Base-by-base conservation (phyloP, 345 rosid genomes). In the Moricandia moricandioides region DNA sequence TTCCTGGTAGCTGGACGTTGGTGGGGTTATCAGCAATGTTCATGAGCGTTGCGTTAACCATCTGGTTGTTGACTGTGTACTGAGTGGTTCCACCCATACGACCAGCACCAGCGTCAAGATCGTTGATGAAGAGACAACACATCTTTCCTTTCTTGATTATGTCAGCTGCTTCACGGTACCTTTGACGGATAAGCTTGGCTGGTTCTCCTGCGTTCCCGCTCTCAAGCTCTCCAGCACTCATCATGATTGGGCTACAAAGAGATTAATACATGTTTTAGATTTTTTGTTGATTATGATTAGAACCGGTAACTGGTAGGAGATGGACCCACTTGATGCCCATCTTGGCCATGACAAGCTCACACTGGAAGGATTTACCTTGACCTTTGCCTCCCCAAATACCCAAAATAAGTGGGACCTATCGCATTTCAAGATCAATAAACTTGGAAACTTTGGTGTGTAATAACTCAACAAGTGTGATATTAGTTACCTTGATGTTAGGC, bases 381-480 rank as follows among this genome's bases (percentile, higher is more conserved):
- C 97, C 99, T 82, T 95, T 95, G 81, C 99, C 99, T 89, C 97
- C 99, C 99, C 99, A 95, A 1, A 95, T 64, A 82, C 99, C 99
- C 85, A 95, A 86, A 69, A 95, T 95, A 65, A 95, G 91, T 67
- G 99, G 97, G 86, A 95, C 78, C 98, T 94, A 73, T 33, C 16
- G 45, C 37, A 64, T 78, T 57, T 69, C 47, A 69, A 65, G 43
- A 43, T 56, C 4, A 26, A 18, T n/a, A 33, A 10, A 68, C 51
- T 14, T 63, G 52, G 67, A 74, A 47, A 8, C 1, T 31, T 58
- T 66, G 49, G 2, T 47, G 76, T 47, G 62, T 47, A 34, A 35
- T 45, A 70, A 30, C 67, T 43, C 52, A 67, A 49, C 31, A 51
- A 52, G 2, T 37, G 1, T 18, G 12, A 49, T 9, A 54, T 2